phyloP scores from a whole-genome alignment of 1,284 basidiomycete genomes.

The Marasmius tenuissimus region DNA sequence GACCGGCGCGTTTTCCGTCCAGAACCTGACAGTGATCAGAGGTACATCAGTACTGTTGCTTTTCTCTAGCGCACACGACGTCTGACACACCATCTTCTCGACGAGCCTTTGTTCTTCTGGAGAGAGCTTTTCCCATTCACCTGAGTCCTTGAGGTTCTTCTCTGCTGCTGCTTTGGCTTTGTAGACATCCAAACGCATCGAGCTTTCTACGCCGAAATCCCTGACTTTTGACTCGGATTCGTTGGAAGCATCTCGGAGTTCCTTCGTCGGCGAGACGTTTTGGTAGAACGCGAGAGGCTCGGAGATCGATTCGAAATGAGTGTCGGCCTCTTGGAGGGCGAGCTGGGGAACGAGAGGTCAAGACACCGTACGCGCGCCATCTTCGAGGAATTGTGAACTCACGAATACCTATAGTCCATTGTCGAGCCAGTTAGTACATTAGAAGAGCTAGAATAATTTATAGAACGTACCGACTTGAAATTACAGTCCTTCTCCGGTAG shows the following conservation, averaged over 20 bases:
- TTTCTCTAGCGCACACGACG: background rate
- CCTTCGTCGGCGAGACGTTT: constrained; percentile 72
- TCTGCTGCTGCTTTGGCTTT: constrained; percentile 68
- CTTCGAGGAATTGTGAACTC: constrained; percentile 24
- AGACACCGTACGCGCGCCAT: constrained; percentile 15
- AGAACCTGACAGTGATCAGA: constrained; percentile 40
- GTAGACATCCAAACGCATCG: constrained; percentile 79
- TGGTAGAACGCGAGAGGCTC: constrained; percentile 77
- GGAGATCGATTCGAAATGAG: constrained; percentile 45
- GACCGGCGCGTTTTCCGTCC: constrained; percentile 74
- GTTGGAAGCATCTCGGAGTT: constrained; percentile 73
- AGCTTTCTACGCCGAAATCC: constrained; percentile 67
- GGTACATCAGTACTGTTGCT: background rate
- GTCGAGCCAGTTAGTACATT: background rate
- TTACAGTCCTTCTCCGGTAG: constrained; percentile 56
- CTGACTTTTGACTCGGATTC: constrained; percentile 67
- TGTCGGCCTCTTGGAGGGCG: constrained; percentile 59
- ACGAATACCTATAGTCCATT: constrained; percentile 59
- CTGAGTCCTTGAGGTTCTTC: constrained; percentile 60
- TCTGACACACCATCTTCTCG: constrained; percentile 58
- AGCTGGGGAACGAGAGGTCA: constrained; percentile 32
- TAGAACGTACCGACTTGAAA: constrained; percentile 52
- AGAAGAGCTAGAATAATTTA: background rate
- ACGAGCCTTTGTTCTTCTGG: constrained; percentile 70
- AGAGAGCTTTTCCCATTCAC: constrained; percentile 57